Conservation (phyloP, 768 basidiomycete species). For the Tubosaeta brunneosetosa region DNA sequence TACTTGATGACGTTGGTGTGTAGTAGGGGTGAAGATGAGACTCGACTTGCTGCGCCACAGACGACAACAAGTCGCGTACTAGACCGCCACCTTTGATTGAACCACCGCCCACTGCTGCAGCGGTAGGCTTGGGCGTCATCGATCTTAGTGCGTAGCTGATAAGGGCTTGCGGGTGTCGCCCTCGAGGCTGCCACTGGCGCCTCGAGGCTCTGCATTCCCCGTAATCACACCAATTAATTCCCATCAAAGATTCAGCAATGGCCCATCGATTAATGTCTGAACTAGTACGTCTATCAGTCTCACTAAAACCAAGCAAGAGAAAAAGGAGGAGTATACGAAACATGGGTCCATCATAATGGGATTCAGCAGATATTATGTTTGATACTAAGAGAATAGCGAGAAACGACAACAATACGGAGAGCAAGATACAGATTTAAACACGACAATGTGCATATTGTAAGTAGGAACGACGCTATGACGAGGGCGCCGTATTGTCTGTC, state of each 20-base stretch:
- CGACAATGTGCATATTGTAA: neutral
- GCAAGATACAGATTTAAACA: neutral
- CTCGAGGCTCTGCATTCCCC: slow-evolving; percentile 12
- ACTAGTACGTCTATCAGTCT: neutral
- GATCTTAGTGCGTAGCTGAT: neutral
- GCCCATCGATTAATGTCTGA: no score
- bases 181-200: neutral
- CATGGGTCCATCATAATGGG: neutral
- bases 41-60: slow-evolving; percentile 23
- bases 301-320: neutral
- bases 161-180: neutral
- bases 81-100: slow-evolving; percentile 2
- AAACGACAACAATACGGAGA: neutral
- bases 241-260: no score
- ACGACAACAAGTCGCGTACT: slow-evolving; percentile 20
- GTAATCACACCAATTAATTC: neutral
- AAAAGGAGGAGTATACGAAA: neutral
- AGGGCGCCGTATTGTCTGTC: slow-evolving; percentile 11
- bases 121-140: neutral
- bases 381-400: neutral
- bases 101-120: neutral
- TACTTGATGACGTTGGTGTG: neutral
- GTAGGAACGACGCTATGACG: neutral
- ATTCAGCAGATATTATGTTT: neutral
- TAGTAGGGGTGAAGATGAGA: slow-evolving; percentile 15